Base-by-base conservation (phyloP, 768 basidiomycete genomes). In the Termitomyces eurrhizus region DNA sequence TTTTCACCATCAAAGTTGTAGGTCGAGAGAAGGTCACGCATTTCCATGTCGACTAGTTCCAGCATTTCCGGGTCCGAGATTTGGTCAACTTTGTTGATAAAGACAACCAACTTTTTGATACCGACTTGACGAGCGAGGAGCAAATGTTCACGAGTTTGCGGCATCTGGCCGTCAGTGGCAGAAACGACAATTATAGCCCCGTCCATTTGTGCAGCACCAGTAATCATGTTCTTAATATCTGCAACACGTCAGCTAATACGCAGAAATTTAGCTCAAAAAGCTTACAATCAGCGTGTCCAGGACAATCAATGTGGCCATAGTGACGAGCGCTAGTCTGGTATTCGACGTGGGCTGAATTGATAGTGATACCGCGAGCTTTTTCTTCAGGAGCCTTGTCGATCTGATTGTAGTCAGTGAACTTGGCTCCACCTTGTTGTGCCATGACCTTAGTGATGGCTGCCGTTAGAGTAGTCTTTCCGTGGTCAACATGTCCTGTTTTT, bases 331-430 rank as follows among this genome's bases (percentile, higher is more conserved):
- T 79, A 39, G 96, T 96, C 81, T 98, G 95, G 73, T 99, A 99
- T 74, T 99, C 97, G 72, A 99, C 95, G 72, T 99, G 97, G 55
- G 97, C 86, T 24, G 97, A 96, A 75, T 96, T 95, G 76, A 99
- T 99, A 63, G 97, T 99, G 77, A 99, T 99, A 76, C 97, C 97
- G 73, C 97, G 93, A 62, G 96, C 96, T 77, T 94, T 96, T 80
- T 99, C 97, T 77, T 99, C 97, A 3, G 97, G 97, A 9, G 97
- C 97, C 81, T 92, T 98, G 90, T 99, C 97, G 68, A 99, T 99
- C 75, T 94, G 87, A 52, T 82, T 85, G 80, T 99, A 99, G 82
- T 95, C 95, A 64, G 95, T 92, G 78, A 99, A 98, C 67, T 80
- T 88, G 59, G 86, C 86, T 57, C 87, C 89, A 60, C 92, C 92